Percentiles rank a stretch among this genome's conserved stretches.
Conservation (phyloP, 2,329 filamentous ascomycete genomes). For the Fusarium chlamydosporum region DNA sequence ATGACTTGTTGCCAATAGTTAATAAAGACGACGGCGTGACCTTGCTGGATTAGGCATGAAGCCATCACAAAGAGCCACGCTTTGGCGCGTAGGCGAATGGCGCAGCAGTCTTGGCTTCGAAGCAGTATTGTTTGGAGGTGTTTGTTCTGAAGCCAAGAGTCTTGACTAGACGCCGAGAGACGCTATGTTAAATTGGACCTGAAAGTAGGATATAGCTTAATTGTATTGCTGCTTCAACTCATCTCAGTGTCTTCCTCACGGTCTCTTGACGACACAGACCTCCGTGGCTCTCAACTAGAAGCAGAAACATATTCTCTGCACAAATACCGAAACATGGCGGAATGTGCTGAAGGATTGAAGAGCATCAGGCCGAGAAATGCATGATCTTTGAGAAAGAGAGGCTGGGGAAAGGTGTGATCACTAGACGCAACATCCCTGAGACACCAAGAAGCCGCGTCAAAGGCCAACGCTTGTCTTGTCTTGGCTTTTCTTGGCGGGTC, state of each 20-base stretch:
- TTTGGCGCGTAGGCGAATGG: constrained; percentile 32
- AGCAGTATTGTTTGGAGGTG: neutral
- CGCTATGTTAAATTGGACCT: constrained; percentile 21
- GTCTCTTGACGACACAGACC: neutral
- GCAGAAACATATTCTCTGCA: neutral
- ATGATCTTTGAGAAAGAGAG: constrained; percentile 13
- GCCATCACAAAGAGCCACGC: constrained; percentile 35
- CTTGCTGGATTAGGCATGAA: constrained; percentile 29
- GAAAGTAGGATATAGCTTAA: neutral
- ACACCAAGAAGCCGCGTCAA: constrained; percentile 19
- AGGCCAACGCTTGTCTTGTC: constrained; percentile 34
- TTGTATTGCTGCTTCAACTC: neutral
- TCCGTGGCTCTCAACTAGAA: neutral
- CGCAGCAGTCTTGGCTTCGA: constrained; percentile 31
- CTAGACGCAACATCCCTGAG: constrained; percentile 2
- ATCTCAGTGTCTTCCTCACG: neutral
- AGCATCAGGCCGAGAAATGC: neutral
- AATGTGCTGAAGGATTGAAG: neutral
- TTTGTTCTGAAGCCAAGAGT: constrained; percentile 31
- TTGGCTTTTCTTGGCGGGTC: constrained; percentile 45
- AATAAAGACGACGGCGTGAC: constrained; percentile 20
- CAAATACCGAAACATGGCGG: constrained; percentile 23
- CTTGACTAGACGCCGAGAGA: constrained; percentile 34
- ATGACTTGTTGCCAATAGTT: constrained; percentile 27
- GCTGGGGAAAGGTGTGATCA: constrained; percentile 18